Base-by-base conservation (phyloP, 2,329 filamentous ascomycete genomes). In the Pestalotiopsis sp. region DNA sequence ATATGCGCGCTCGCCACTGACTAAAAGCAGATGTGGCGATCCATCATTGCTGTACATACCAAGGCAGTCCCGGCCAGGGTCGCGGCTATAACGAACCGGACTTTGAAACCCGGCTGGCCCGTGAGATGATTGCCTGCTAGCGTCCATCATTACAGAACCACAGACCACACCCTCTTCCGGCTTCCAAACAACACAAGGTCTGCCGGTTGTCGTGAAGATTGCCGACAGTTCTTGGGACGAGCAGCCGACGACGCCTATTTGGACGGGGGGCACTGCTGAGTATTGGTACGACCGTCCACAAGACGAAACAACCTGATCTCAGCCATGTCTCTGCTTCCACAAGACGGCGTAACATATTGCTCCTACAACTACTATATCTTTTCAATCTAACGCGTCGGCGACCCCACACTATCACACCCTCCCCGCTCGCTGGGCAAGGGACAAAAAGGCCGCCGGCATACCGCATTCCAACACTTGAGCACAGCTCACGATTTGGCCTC, bases 391-490 rank as follows among this genome's bases (percentile, higher is more conserved):
- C 61, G 20, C 38, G 13, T 52, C 62, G 38, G 41, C 64, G 17
- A 59, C 65, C 65, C 65, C 65, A 61, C 65, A 67, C 17, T 20
- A 39, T 41, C 56, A 67, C 65, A 67, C 65, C 65, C 65, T 67
- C 65, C 36, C 65, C 27, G n/a, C 27, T 67, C n/a, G 17, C 20
- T 20, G 25, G 39, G 62, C 23, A 31, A 66, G 25, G 45, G 45
- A 52, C 45, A 14, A 4, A 52, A 52, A 52, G 45, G 27, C 38
- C 45, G 12, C 27, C 38, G 61, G 23, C 23, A 59, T 27, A 23
- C 57, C 23, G 57, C 23, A 17, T 36, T 38, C 17, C 61, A n/a
- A 17, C 39, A 64, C 25, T 49, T 65, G 61, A 63, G 31, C 61
- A 38, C 14, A 23, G 41, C 62, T 56, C 49, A 56, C 20, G 36